Evolutionary conservation across 1,284 basidiomycete genomes (phyloP).

Genomic region (Mycosarcoma maydis): DNA sequence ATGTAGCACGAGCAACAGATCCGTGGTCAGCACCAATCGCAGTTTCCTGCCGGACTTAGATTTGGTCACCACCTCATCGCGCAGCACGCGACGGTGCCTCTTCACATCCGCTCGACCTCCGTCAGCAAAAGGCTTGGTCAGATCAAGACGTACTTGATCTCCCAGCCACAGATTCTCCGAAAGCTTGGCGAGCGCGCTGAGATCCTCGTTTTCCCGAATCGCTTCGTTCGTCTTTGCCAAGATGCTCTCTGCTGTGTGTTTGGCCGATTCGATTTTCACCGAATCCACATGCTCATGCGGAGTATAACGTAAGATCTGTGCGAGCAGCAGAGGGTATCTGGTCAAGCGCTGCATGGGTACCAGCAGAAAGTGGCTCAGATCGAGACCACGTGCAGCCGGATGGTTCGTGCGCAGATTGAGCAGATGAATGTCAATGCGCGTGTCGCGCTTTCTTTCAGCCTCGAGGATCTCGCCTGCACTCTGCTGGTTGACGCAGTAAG

Average conservation of each 20-base stretch:
- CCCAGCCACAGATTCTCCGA: slow-evolving; percentile 81
- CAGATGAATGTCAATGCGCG: slow-evolving; percentile 75
- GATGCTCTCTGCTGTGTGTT: slow-evolving; percentile 77
- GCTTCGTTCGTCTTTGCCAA: slow-evolving; percentile 86
- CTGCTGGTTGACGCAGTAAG: slow-evolving; percentile 89
- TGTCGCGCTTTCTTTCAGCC: slow-evolving; percentile 76
- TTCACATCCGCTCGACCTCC: slow-evolving; percentile 71
- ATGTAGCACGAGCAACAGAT: slow-evolving; percentile 63
- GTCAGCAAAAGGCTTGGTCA: slow-evolving; percentile 85
- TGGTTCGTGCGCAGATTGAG: slow-evolving; percentile 80
- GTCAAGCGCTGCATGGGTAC: slow-evolving; percentile 96
- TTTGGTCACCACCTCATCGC: slow-evolving; percentile 81
- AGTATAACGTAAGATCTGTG: slow-evolving; percentile 91
- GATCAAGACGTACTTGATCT: slow-evolving; percentile 69
- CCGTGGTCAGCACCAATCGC: slow-evolving; percentile 68
- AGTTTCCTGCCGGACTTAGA: slow-evolving; percentile 84
- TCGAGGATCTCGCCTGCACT: slow-evolving; percentile 82
- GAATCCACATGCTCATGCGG: slow-evolving; percentile 86
- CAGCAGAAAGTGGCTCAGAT: slow-evolving; percentile 88
- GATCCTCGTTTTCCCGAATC: slow-evolving; percentile 83
- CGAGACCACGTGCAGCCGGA: slow-evolving; percentile 80
- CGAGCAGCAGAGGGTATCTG: slow-evolving; percentile 90
- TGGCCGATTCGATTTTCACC: slow-evolving; percentile 72
- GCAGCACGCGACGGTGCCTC: slow-evolving; percentile 74
- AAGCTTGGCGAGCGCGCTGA: slow-evolving; percentile 76